A percentile compares a stretch with the other conserved stretches of the same genome.
Conservation (phyloP, 441 rosid genomes). For the Croton laevigatus region DNA sequence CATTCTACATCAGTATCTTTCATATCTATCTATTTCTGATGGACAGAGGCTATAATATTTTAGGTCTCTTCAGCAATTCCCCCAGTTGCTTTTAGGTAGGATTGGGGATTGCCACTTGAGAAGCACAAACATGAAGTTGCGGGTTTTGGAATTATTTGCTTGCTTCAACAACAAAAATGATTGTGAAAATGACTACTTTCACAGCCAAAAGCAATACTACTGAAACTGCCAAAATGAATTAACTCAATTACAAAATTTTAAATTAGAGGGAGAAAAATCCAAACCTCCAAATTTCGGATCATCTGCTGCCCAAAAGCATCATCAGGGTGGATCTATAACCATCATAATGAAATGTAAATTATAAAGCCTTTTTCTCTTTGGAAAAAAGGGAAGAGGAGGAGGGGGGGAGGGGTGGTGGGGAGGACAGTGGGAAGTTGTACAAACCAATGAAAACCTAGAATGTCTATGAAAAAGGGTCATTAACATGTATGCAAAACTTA, state of each 20-base stretch:
- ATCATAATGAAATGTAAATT: constrained; percentile 19
- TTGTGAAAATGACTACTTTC: not conserved
- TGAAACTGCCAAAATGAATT: constrained; percentile 13
- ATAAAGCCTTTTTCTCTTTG: not conserved
- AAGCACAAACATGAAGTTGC: not conserved
- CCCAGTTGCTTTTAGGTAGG: not conserved
- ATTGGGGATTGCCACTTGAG: not conserved
- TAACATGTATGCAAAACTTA: constrained; percentile 4
- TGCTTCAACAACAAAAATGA: not conserved
- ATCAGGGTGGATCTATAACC: constrained; percentile 82
- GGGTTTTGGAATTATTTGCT: not conserved
- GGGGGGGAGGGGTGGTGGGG: too few relatives aligned
- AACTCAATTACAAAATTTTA: constrained; percentile 16
- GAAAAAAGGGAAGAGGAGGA: too few relatives aligned
- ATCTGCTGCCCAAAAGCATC: constrained; percentile 99
- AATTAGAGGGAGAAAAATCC: constrained; percentile 10
- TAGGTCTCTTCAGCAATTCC: not conserved
- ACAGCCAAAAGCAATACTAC: not conserved
- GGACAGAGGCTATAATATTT: not conserved
- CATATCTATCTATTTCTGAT: not conserved
- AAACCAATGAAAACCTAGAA: not conserved
- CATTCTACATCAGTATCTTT: not conserved
- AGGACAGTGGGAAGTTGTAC: constrained; percentile 12
- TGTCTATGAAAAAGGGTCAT: constrained; percentile 4
- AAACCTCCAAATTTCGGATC: constrained; percentile 94